phyloP scores from a whole-genome alignment of 257 asterid species.

The Lithospermum erythrorhizon region DNA sequence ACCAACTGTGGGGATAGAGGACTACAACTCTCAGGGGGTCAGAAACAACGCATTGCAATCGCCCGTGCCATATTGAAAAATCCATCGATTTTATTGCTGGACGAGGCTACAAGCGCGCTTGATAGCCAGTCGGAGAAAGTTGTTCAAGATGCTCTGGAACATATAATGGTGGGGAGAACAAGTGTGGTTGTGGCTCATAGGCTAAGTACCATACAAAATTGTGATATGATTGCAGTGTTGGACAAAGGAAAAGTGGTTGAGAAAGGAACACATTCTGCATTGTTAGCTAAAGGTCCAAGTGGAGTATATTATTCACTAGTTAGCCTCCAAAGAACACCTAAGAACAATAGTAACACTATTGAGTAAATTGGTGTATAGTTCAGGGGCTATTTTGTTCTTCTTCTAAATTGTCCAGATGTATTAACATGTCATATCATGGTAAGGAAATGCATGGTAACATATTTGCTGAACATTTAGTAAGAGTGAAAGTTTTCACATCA shows the following conservation, averaged over 20 bases:
- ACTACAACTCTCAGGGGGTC: slow-evolving; percentile 79
- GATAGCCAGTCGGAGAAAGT: slow-evolving; percentile 75
- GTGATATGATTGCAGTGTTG: slow-evolving; percentile 61
- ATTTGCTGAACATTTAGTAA: too few species aligned
- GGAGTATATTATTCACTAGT: slow-evolving; percentile 70
- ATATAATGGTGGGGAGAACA: slow-evolving; percentile 74
- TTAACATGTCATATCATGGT: not conserved
- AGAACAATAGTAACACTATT: not conserved
- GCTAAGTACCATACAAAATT: slow-evolving; percentile 51
- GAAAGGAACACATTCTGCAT: slow-evolving; percentile 58
- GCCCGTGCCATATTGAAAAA: slow-evolving; percentile 69
- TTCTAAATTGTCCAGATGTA: not conserved
- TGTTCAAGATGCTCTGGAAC: slow-evolving; percentile 77
- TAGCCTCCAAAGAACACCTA: slow-evolving; percentile 45
- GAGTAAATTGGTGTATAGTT: slow-evolving; percentile 10
- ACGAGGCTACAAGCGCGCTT: slow-evolving; percentile 86
- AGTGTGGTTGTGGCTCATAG: slow-evolving; percentile 87
- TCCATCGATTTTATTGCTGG: slow-evolving; percentile 50
- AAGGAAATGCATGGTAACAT: not conserved
- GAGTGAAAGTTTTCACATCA: not conserved
- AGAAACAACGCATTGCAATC: slow-evolving; percentile 78
- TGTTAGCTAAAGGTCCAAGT: slow-evolving; percentile 41
- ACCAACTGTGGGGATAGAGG: slow-evolving; percentile 89
- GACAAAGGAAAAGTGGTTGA: slow-evolving; percentile 69
- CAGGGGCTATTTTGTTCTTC: slow-evolving; percentile 5